A percentile compares a stretch with the other conserved stretches of the same genome.
Conservation (phyloP, 345 rosid genomes). For the Ailanthus altissimus region DNA sequence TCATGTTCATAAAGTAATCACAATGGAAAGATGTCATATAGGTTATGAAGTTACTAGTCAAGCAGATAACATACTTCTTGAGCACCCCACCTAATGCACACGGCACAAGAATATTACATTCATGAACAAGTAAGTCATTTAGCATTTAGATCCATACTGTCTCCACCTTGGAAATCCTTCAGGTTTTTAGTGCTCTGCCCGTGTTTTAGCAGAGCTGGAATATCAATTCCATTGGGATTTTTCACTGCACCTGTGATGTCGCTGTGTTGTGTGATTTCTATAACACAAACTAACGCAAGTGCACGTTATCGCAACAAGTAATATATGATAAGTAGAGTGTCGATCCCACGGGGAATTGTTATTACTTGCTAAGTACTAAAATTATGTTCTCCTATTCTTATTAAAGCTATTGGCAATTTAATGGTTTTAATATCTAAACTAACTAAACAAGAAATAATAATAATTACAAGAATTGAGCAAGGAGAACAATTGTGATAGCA, state of each 20-base stretch:
- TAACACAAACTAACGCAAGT: too few relatives aligned
- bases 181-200: slow-evolving; percentile 26
- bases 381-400: too few relatives aligned
- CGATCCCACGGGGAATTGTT: too few relatives aligned
- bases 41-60: background rate
- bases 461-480: too few relatives aligned
- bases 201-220: slow-evolving; percentile 49
- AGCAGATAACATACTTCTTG: slow-evolving; percentile 25
- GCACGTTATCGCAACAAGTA: too few relatives aligned
- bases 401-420: too few relatives aligned
- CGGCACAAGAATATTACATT: slow-evolving; percentile 44
- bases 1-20: background rate
- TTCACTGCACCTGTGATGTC: slow-evolving; percentile 44
- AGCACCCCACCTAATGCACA: slow-evolving; percentile 47
- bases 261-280: too few relatives aligned
- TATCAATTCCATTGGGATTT: slow-evolving; percentile 66
- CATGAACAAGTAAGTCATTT: slow-evolving; percentile 34
- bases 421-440: too few relatives aligned
- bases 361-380: too few relatives aligned
- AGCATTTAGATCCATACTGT: slow-evolving; percentile 33
- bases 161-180: slow-evolving; percentile 35
- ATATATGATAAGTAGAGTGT: too few relatives aligned
- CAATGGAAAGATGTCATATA: background rate
- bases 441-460: too few relatives aligned
- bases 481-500: too few relatives aligned